phyloP scores from a whole-genome alignment of 225 moss, liverwort and hornwort species.

The Sphagnum contortum region DNA sequence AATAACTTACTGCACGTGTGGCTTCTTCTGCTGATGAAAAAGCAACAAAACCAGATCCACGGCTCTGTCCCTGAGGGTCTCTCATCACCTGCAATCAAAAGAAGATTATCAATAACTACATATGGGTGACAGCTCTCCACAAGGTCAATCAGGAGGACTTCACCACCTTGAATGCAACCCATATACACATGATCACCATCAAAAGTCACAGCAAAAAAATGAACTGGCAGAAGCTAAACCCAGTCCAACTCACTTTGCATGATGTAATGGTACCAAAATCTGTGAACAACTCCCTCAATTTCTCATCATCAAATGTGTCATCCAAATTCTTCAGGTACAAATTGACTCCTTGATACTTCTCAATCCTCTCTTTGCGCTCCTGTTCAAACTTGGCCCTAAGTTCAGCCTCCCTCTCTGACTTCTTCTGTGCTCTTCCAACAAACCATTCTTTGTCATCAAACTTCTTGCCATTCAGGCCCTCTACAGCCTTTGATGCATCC shows the following conservation, averaged over 20 bases:
- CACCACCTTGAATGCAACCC: too few species aligned
- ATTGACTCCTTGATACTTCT: neutral
- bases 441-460: constrained; percentile 6
- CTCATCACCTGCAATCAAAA: constrained; percentile 3
- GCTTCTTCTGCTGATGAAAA: constrained; percentile 89
- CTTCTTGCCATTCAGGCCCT: constrained; percentile 7
- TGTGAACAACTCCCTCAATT: constrained; percentile 1
- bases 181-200: neutral
- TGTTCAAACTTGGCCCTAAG: constrained; percentile 3
- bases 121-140: too few species aligned
- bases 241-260: constrained; percentile 1
- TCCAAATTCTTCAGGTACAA: constrained; percentile 6
- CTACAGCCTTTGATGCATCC: constrained; percentile 2
- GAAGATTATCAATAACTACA: neutral
- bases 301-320: constrained; percentile 1
- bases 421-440: constrained; percentile 11
- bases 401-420: constrained; percentile 2
- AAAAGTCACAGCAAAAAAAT: neutral
- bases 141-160: too few species aligned
- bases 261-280: constrained; percentile 4
- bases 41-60: constrained; percentile 48
- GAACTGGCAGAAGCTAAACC: too few species aligned
- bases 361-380: constrained; percentile 2
- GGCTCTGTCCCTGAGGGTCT: constrained; percentile 3
- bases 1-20: constrained; percentile 59